Evolutionary conservation across 306 rosid genomes (phyloP).

Genomic region (Quercus bicolor): DNA sequence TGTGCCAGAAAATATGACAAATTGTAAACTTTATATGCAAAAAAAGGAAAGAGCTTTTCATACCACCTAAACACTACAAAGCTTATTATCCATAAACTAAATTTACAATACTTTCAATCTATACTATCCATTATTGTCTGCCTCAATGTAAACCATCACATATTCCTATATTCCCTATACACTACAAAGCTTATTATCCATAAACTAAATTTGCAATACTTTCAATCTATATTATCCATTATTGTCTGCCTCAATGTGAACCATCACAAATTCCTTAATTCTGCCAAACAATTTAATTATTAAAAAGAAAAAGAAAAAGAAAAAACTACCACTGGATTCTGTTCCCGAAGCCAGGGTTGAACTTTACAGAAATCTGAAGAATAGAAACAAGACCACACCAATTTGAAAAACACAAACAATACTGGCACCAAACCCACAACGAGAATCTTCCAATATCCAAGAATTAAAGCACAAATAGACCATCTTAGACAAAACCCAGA

Average conservation of each 20-base stretch:
- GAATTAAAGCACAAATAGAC: neutral
- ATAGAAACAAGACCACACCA: neutral
- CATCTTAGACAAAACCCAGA: slow-evolving; percentile 35
- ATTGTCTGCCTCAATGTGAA: neutral
- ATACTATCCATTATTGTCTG: neutral
- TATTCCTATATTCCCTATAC: neutral
- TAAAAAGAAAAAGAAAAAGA: too few relatives aligned
- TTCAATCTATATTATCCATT: neutral
- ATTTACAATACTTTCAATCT: neutral
- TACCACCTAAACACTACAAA: neutral
- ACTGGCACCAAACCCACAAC: slow-evolving; percentile 13
- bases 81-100: neutral
- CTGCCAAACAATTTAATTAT: neutral
- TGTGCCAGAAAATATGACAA: neutral
- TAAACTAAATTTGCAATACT: neutral
- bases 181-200: neutral
- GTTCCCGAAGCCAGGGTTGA: neutral
- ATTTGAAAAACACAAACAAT: neutral
- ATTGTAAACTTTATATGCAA: neutral
- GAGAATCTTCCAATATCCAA: neutral
- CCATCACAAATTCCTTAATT: neutral
- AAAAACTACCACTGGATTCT: neutral
- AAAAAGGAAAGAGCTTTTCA: neutral
- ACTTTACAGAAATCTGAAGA: neutral
- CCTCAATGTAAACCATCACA: neutral